Percentiles rank a stretch among this genome's conserved stretches.
Evolutionary conservation across 257 asterid genomes (phyloP).

Genomic region (Ajuga chamaepitys): DNA sequence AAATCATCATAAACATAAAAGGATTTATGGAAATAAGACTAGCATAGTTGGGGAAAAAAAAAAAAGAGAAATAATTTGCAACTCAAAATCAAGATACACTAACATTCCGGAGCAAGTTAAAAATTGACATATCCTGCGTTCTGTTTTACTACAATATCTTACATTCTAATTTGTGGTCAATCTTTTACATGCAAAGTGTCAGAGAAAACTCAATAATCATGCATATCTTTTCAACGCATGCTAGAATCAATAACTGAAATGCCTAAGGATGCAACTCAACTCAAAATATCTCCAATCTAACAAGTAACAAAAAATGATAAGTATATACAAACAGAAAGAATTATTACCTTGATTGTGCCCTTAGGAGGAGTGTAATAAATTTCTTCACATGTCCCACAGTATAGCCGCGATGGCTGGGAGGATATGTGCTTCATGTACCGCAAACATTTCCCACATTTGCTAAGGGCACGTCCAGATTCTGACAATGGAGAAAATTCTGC

Average conservation of each 20-base stretch:
- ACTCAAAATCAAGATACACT: too few species aligned
- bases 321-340: neutral
- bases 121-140: too few species aligned
- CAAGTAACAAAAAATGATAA: neutral
- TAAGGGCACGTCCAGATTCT: conserved; percentile 73
- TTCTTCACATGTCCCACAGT: conserved; percentile 89
- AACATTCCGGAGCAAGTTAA: too few species aligned
- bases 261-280: neutral
- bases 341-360: conserved; percentile 71
- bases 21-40: too few species aligned
- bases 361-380: conserved; percentile 86
- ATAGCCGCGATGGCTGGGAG: conserved; percentile 77
- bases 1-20: neutral
- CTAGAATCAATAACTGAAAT: neutral
- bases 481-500: conserved; percentile 92
- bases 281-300: neutral
- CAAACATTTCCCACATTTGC: conserved; percentile 92
- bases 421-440: conserved; percentile 87
- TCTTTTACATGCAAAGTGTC: too few species aligned
- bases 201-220: too few species aligned
- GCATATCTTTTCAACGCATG: too few species aligned
- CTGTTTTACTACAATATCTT: too few species aligned
- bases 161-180: too few species aligned
- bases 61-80: too few species aligned
- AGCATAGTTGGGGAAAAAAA: too few species aligned